Conservation (phyloP, 345 rosid genomes). For the Rubroshorea leprosula region DNA sequence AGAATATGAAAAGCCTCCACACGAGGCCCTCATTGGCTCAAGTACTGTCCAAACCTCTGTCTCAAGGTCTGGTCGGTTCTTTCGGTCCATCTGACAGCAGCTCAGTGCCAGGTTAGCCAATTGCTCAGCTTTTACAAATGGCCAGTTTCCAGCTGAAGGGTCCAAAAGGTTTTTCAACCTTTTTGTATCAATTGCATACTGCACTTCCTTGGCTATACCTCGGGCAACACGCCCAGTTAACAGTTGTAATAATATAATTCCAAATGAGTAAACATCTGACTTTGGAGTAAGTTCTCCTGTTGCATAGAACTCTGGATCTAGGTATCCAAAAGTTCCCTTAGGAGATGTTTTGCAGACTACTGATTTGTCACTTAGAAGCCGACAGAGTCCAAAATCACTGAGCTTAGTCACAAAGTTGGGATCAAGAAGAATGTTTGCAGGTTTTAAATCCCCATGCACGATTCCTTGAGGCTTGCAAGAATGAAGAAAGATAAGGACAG, state of each 20-base stretch:
- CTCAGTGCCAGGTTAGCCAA: conserved; percentile 72
- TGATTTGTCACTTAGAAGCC: conserved; percentile 36
- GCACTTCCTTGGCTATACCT: conserved; percentile 66
- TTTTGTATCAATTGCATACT: conserved; percentile 52
- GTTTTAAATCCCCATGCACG: conserved; percentile 27
- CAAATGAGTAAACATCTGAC: conserved; percentile 89
- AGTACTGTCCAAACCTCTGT: conserved; percentile 83
- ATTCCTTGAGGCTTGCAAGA: conserved; percentile 14
- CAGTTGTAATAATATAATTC: conserved; percentile 63
- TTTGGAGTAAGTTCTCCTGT: conserved; percentile 73
- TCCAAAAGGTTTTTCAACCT: conserved; percentile 57
- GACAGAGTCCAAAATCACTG: conserved; percentile 79
- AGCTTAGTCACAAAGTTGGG: conserved; percentile 54
- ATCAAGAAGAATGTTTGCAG: conserved; percentile 28
- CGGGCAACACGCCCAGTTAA: conserved; percentile 67
- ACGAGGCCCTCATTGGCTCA: conserved; percentile 84
- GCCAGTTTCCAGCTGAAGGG: conserved; percentile 96
- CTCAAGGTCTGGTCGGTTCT: conserved; percentile 71
- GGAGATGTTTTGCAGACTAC: conserved; percentile 48
- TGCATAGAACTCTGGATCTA: conserved; percentile 74
- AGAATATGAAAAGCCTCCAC: conserved; percentile 50
- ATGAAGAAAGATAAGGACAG: conserved; percentile 23
- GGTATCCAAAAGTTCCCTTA: conserved; percentile 63
- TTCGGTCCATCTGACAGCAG: conserved; percentile 66
- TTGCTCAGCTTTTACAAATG: conserved; percentile 80